These are phyloP conservation scores for Mortierella sp. DNA, from an alignment of 371 early-diverging fungal genomes.

Conservation along the genomic window DNA sequence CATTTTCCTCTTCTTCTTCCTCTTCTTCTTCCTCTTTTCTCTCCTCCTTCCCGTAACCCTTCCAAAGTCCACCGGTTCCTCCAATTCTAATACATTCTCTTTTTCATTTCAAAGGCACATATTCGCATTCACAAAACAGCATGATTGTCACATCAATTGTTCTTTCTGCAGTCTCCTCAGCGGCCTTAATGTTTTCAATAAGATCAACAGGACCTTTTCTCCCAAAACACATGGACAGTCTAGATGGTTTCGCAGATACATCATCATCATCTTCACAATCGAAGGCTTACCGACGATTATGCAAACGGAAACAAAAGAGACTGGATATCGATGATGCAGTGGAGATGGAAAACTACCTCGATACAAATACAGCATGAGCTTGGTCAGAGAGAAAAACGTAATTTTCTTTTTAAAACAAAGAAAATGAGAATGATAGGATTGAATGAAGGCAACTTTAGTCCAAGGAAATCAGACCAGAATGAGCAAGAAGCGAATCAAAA, in stretches of 20 bases:
- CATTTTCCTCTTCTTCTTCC: background rate
- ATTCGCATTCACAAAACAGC: background rate
- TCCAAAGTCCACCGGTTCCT: too few species aligned
- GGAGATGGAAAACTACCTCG: slow-evolving; percentile 21
- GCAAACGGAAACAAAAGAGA: slow-evolving; percentile 3
- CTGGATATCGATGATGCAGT: slow-evolving; percentile 23
- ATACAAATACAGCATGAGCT: background rate
- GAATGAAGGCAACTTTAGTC: too few species aligned
- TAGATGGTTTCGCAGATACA: background rate
- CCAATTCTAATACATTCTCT: background rate
- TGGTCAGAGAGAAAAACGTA: background rate
- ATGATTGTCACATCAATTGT: slow-evolving; percentile 40
- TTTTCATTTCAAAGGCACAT: background rate
- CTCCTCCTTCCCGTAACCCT: background rate
- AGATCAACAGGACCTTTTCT: slow-evolving; percentile 15
- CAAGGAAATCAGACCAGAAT: too few species aligned
- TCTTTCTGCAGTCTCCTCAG: slow-evolving; percentile 30
- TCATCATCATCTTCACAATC: slow-evolving; percentile 12
- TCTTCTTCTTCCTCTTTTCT: background rate
- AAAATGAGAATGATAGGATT: too few species aligned
- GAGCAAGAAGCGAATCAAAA: too few species aligned
- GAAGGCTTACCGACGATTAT: background rate
- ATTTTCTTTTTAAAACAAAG: too few species aligned
- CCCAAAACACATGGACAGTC: slow-evolving; percentile 16
- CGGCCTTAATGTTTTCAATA: slow-evolving; percentile 23